Base-by-base conservation (phyloP, 1,139 yeast species). In the Kluyveromyces sp. region DNA sequence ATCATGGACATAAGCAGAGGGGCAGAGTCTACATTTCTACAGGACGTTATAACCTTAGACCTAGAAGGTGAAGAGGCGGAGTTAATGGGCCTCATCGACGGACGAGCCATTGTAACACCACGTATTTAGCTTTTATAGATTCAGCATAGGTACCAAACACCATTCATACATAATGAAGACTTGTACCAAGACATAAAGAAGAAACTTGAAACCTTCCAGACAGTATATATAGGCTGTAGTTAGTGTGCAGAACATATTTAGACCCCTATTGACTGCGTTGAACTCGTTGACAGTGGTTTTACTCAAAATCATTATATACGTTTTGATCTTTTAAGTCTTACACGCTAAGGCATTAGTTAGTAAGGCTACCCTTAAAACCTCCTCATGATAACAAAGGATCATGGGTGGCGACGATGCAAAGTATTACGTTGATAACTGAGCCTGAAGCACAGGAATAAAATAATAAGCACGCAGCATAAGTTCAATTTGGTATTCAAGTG, bases 1-100 rank as follows among this genome's bases (percentile, higher is more conserved):
- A 69, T 73, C 13, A 73, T 88, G 73, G 83, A 81, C 48, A 78
- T 87, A 9, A 70, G 80, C 4, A 74, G 77, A 56, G 96, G 96
- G n/a, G 78, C 83, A 1, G 75, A 79, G 11, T 67, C 83, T 11
- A 73, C 75, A n/a, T 82, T 86, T 54, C 64, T 83, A 38, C 96
- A 88, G 60, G 92, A 86, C 52, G 69, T 86, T 19, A 79, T 83
- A 7, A 68, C 78, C n/a, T 55, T 86, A 26, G 77, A 79, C 40
- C 54, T 61, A 29, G 69, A 67, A 15, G 70, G 71, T 33, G 71
- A 70, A 17, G 71, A 68, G 28, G 71, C 81, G 8, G 69, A 70
- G 45, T 69, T 81, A 18, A 60, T 86, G 44, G 95, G 95, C 4
- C 75, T 73, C 43, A 68, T 84, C 0, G 70, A 73, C 20, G 67